These are phyloP conservation scores for Pleurotus djamor DNA, from an alignment of 768 basidiomycete genomes.

Conservation along the genomic window DNA sequence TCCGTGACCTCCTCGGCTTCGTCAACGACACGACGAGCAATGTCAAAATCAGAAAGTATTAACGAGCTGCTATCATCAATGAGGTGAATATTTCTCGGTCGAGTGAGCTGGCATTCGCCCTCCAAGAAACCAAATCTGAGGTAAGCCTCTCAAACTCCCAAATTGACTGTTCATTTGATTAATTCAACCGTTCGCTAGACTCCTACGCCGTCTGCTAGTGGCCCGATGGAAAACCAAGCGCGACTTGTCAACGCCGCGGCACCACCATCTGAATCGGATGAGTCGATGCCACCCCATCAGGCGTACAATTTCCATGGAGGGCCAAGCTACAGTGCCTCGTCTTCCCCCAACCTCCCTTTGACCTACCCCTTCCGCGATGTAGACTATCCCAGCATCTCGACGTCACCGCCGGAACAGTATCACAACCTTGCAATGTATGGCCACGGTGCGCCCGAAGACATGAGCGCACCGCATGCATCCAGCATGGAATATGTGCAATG, in stretches of 20 bases:
- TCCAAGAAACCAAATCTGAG: conserved; percentile 20
- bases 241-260: neutral
- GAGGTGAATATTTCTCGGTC: conserved; percentile 36
- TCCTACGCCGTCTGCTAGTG: neutral
- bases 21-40: conserved; percentile 7
- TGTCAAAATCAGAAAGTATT: conserved; percentile 43
- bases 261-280: neutral
- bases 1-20: conserved; percentile 4
- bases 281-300: neutral
- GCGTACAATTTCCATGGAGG: neutral
- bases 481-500: conserved; percentile 3
- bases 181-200: neutral
- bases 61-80: conserved; percentile 71
- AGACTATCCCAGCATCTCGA: neutral
- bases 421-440: neutral
- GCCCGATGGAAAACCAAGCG: neutral
- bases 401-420: conserved; percentile 2
- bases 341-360: neutral
- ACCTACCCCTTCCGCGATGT: neutral
- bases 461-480: neutral
- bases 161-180: neutral
- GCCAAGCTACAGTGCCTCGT: neutral
- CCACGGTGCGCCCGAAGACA: neutral
- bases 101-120: conserved; percentile 33
- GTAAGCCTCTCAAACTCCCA: neutral